Conservation (phyloP, 352 stramenopile species). For the Globisporangium uncinulatum region DNA sequence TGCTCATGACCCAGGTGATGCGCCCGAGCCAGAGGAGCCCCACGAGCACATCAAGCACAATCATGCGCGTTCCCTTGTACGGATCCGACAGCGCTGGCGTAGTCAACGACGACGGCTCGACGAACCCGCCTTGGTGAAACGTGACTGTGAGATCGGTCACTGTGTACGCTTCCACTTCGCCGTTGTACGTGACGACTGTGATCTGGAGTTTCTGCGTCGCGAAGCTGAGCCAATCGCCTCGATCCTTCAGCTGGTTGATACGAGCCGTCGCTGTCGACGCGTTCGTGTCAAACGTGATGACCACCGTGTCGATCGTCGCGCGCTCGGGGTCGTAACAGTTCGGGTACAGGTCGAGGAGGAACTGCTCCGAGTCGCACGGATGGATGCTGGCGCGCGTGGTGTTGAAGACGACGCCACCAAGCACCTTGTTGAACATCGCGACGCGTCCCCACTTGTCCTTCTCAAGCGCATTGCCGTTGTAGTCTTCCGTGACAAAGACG, state of each 20-base stretch:
- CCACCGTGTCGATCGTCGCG: slow-evolving; percentile 15
- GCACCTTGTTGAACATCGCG: slow-evolving; percentile 27
- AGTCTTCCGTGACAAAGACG: slow-evolving; percentile 44
- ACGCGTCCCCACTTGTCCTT: slow-evolving; percentile 23
- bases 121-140: slow-evolving; percentile 28
- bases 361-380: slow-evolving; percentile 22
- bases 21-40: slow-evolving; percentile 21
- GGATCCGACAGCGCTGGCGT: slow-evolving; percentile 28
- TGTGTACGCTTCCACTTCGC: slow-evolving; percentile 37
- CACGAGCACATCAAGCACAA: slow-evolving; percentile 32
- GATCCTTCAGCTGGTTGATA: slow-evolving; percentile 21
- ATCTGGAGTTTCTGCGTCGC: slow-evolving; percentile 31
- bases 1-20: neutral
- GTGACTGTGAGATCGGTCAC: slow-evolving; percentile 31
- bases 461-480: slow-evolving; percentile 32
- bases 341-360: slow-evolving; percentile 34
- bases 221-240: slow-evolving; percentile 34
- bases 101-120: slow-evolving; percentile 24
- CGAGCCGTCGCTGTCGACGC: slow-evolving; percentile 16
- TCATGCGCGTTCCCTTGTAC: slow-evolving; percentile 17
- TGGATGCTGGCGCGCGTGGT: slow-evolving; percentile 17
- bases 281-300: slow-evolving; percentile 47
- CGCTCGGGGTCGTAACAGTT: slow-evolving; percentile 32
- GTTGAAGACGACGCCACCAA: slow-evolving; percentile 31
- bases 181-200: slow-evolving; percentile 50